Base-by-base conservation (phyloP, 2,329 filamentous ascomycete genomes). In the Neonectria faginata region DNA sequence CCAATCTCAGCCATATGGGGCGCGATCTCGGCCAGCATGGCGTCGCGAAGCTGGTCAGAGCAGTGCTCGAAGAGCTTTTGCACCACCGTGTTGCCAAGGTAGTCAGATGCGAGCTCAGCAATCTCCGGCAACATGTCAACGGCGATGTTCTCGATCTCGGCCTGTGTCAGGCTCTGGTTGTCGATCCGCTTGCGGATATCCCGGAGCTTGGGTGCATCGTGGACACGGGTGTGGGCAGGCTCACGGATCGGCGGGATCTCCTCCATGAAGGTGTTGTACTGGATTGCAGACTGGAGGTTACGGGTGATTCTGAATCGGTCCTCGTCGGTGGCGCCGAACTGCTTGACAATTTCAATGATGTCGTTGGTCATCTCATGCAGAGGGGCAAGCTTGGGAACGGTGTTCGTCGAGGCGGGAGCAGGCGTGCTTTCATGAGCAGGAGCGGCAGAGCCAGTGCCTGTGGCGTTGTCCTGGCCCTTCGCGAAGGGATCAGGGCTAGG, bases 41-140 rank as follows among this genome's bases (percentile, higher is more conserved):
- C 91, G 78, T 97, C 94, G 73, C 97, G 94, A 45, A 95, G 89
- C 45, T 89, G 84, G 77, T 98, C 95, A 0, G 93, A 96, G 82
- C 96, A 98, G 81, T 93, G 93, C 79, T 99, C 95, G 76, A 99
- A 99, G 50, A 99, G 84, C 81, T 99, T 99, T 82, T 99, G 96
- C 18, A 99, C 95, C n/a, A 99, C 96, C 0, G 96, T 99, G 81
- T 99, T 99, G 72, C 96, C 96, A 33, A 99, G 87, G 74, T 99
- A 99, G 79, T 99, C 96, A 0, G 95, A 97, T 2, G 96, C 88
- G 25, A 99, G 85, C 79, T 99, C 96, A 4, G 94, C 93, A 76
- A 99, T 96, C 78, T 99, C 96, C 10, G 95, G 93, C 16, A 99
- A 87, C 96, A 99, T 99, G 67, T 93, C 92, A 66, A 92, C 85